These are phyloP conservation scores for Begonia masoniana DNA, from an alignment of 306 rosid genomes.

Conservation along the genomic window DNA sequence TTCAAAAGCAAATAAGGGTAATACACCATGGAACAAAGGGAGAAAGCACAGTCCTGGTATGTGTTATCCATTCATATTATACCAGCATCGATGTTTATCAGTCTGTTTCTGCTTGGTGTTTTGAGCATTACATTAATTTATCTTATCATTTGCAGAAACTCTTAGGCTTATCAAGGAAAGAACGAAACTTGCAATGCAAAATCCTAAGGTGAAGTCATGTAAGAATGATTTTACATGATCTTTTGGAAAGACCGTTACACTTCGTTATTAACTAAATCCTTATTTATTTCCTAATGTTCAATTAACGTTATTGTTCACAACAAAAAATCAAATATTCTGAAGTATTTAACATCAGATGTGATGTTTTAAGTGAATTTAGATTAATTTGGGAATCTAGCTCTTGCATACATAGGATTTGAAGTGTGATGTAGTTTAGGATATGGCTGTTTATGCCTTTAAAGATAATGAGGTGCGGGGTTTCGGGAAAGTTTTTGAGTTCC, in stretches of 20 bases:
- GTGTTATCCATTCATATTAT: neutral
- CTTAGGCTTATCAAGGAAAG: constrained; percentile 68
- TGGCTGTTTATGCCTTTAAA: too few species aligned
- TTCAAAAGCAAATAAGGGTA: constrained; percentile 87
- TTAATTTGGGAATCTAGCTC: too few species aligned
- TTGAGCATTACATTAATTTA: constrained; percentile 6
- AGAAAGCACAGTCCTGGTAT: constrained; percentile 77
- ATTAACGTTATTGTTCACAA: too few species aligned
- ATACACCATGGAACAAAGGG: constrained; percentile 93
- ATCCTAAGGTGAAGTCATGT: constrained; percentile 99
- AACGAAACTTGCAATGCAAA: constrained; percentile 94
- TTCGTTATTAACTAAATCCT: too few species aligned
- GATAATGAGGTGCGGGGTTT: too few species aligned
- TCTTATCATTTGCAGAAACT: constrained; percentile 49
- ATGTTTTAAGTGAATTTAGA: too few species aligned
- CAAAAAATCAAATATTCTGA: too few species aligned
- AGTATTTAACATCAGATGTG: too few species aligned
- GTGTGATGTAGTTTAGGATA: too few species aligned
- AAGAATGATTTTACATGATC: constrained; percentile 49
- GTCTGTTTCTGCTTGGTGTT: neutral
- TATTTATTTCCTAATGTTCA: too few species aligned
- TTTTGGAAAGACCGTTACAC: constrained; percentile 12
- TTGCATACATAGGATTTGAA: too few species aligned
- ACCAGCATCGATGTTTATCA: constrained; percentile 2
- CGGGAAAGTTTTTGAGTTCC: too few species aligned